Evolutionary conservation across 345 rosid species (phyloP).

Genomic region (Excoecaria cochinchinensis): DNA sequence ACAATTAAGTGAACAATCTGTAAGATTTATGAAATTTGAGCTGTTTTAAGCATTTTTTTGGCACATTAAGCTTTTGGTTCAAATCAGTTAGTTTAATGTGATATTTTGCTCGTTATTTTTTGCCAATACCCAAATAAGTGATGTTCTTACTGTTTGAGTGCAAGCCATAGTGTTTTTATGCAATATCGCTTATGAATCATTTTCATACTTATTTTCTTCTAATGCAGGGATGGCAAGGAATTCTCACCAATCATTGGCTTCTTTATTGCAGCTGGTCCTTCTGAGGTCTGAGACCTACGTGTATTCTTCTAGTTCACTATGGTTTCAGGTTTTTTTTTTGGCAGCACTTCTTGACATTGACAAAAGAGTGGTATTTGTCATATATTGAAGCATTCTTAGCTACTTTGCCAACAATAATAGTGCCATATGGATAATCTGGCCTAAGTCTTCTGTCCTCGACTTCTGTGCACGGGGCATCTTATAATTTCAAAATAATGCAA

Average conservation of each 20-base stretch:
- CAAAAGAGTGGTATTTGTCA: neutral
- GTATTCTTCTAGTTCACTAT: neutral
- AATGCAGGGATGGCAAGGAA: constrained; percentile 71
- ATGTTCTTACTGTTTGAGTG: neutral
- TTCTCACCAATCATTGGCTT: constrained; percentile 82
- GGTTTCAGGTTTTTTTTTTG: neutral
- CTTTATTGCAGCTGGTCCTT: constrained; percentile 56
- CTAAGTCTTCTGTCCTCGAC: neutral
- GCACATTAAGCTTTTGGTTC: neutral
- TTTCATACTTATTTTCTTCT: neutral
- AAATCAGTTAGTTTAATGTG: neutral
- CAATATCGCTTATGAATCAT: neutral
- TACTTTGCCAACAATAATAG: neutral
- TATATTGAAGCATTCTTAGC: neutral
- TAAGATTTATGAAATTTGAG: neutral
- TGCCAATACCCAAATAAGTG: neutral
- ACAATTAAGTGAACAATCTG: neutral
- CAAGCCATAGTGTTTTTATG: neutral
- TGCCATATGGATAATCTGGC: neutral
- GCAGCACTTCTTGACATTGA: neutral
- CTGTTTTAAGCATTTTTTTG: neutral
- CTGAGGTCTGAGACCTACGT: constrained; percentile 43
- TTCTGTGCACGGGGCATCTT: neutral
- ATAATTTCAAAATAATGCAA: neutral
- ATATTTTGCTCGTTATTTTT: neutral